Percentiles rank a stretch among this genome's conserved stretches.
Conservation (phyloP, 352 stramenopile genomes). For the Globisporangium yorkense region DNA sequence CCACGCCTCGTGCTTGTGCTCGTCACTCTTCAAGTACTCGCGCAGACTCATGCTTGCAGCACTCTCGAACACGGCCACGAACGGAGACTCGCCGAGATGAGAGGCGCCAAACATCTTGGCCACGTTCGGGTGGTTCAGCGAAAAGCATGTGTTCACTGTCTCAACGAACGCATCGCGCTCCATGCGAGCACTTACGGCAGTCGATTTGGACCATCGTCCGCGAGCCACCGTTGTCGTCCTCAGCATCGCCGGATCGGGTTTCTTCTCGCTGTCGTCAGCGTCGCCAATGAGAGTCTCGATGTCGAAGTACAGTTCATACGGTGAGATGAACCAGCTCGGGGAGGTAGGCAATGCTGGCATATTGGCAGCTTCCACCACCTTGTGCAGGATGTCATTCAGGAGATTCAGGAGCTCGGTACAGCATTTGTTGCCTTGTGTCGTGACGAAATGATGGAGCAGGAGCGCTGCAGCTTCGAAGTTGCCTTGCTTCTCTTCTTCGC, state of each 20-base stretch:
- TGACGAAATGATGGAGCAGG: too few species aligned
- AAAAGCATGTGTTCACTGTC: slow-evolving; percentile 12
- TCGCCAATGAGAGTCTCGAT: neutral
- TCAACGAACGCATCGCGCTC: neutral
- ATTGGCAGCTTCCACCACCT: neutral
- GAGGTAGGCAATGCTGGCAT: neutral
- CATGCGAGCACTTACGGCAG: neutral
- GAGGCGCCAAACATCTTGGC: slow-evolving; percentile 12
- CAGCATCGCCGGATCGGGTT: neutral
- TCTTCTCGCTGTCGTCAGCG: neutral
- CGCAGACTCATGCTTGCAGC: neutral
- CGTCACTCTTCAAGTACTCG: neutral
- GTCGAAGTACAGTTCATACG: neutral
- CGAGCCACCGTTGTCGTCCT: neutral
- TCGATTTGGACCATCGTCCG: neutral
- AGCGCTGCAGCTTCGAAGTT: neutral
- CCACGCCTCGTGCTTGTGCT: neutral
- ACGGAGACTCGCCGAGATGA: slow-evolving; percentile 4
- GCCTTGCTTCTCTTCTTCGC: too few species aligned
- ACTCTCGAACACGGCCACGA: neutral
- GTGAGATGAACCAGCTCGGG: neutral
- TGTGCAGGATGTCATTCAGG: neutral
- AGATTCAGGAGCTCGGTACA: too few species aligned
- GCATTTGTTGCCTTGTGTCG: too few species aligned
- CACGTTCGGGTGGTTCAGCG: slow-evolving; percentile 23